Evolutionary conservation across 2,329 filamentous ascomycete species (phyloP), one percentile per base, ranked within the genome.

Genomic region (Trichophyton benhamiae): DNA sequence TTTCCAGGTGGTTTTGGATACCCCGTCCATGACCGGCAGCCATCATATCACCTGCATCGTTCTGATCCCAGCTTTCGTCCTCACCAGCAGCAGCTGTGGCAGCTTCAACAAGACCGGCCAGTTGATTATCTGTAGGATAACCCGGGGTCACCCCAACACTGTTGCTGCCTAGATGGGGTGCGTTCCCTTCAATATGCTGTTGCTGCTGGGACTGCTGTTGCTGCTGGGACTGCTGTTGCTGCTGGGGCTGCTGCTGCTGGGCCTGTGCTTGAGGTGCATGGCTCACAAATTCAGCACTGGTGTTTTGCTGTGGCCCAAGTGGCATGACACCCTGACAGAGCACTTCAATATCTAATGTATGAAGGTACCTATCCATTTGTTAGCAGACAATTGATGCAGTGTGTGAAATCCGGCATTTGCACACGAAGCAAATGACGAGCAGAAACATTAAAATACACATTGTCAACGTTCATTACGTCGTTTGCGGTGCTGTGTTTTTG

Each of bases 21-120:
- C 68, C 66, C 1, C 71, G 80, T 75, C 66, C 78, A 75, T 68
- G 80, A 75, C 73, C 78, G 70, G 66, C 79, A 67, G 68, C 79
- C 69, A 62, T 74, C 70, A 62, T 74, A 25, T 62, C 62, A 58
- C 49, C 36, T 17, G 65, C 63, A 11, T 65, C 61, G 13, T 59
- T 58, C 33, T 65, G 64, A 8, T 62, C 61, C 64, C 67, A 69
- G 61, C 65, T 65, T 22, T 62, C 64, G 59, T 66, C 66, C 36
- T 67, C 65, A n/a, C 67, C 69, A 9, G 76, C 76, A 36, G 76
- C 75, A 1, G 76, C 76, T 2, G 76, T 78, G 2, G 76, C 76
- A 33, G 76, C 76, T 65, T 78, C 74, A 5, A 78, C 75, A 38
- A 78, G 65, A 3, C 76, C 76, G 3, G 76, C 76, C 13, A 78